These are phyloP conservation scores for Hsuehochloa calcarea DNA, from an alignment of 176 grass and related monocot species.

Conservation along the genomic window DNA sequence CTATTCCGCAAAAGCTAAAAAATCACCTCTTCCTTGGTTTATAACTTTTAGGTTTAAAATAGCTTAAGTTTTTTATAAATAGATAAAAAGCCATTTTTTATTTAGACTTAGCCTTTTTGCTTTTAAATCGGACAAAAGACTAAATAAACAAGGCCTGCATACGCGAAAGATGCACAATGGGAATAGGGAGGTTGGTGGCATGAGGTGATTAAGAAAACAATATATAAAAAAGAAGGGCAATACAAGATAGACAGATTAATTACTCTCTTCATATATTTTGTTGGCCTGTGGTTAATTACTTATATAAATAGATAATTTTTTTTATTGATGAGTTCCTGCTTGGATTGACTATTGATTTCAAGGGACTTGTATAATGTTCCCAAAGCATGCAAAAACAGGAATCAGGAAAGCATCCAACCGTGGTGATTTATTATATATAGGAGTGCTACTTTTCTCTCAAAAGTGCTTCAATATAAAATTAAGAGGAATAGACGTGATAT, in stretches of 20 bases:
- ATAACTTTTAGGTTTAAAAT: no score
- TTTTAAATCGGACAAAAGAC: no score
- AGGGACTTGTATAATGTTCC: neutral
- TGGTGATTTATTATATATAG: neutral
- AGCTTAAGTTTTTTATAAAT: no score
- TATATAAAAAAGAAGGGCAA: neutral
- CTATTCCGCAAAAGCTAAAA: no score
- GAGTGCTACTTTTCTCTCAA: neutral
- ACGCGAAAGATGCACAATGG: neutral
- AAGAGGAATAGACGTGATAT: neutral
- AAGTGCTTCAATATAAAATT: constrained; percentile 4
- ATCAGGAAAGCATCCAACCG: constrained; percentile 7
- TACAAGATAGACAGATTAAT: neutral
- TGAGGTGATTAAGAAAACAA: neutral
- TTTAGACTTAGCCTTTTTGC: no score
- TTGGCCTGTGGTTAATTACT: neutral
- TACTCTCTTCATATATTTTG: neutral
- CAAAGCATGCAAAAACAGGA: constrained; percentile 28
- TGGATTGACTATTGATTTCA: neutral
- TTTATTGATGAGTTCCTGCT: neutral
- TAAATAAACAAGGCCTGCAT: no score
- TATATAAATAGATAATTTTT: neutral
- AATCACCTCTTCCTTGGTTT: no score
- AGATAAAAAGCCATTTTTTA: no score
- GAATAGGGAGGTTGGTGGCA: neutral